Percentiles rank a stretch among this genome's conserved stretches.
These are phyloP conservation scores for Pythium diclinum DNA, from an alignment of 352 stramenopile genomes.

Conservation along the genomic window DNA sequence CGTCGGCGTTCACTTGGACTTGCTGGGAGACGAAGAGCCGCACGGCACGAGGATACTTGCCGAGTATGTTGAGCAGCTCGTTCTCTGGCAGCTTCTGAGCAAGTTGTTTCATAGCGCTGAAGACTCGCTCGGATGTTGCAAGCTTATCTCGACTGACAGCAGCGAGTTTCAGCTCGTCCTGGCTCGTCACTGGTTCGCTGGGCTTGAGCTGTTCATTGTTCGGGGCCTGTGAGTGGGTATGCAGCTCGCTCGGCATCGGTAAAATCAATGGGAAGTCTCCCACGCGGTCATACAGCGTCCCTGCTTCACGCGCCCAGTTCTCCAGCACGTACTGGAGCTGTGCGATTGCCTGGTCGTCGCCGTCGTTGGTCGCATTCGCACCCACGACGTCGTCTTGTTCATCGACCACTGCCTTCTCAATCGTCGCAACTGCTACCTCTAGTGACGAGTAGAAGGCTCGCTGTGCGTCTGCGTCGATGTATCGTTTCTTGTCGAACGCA, in stretches of 20 bases:
- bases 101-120: conserved; percentile 41
- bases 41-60: conserved; percentile 42
- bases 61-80: conserved; percentile 37
- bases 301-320: conserved; percentile 47
- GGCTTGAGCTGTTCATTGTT: neutral
- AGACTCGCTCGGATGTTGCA: conserved; percentile 45
- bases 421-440: conserved; percentile 3
- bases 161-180: conserved; percentile 40
- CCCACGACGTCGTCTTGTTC: neutral
- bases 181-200: conserved; percentile 18
- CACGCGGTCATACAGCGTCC: conserved; percentile 36
- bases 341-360: conserved; percentile 21
- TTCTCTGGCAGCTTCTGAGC: conserved; percentile 28
- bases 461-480: conserved; percentile 14
- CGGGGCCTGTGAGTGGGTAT: neutral
- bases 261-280: conserved; percentile 39
- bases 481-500: conserved; percentile 23
- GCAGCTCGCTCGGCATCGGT: conserved; percentile 36
- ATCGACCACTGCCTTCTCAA: conserved; percentile 12
- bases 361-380: conserved; percentile 2
- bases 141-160: conserved; percentile 41
- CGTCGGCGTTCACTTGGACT: conserved; percentile 33
- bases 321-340: conserved; percentile 44
- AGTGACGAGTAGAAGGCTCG: conserved; percentile 21
- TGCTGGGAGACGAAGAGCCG: conserved; percentile 43